These are phyloP conservation scores for Lizonia empirigonia DNA, from an alignment of 2,329 filamentous ascomycete genomes.

Conservation along the genomic window DNA sequence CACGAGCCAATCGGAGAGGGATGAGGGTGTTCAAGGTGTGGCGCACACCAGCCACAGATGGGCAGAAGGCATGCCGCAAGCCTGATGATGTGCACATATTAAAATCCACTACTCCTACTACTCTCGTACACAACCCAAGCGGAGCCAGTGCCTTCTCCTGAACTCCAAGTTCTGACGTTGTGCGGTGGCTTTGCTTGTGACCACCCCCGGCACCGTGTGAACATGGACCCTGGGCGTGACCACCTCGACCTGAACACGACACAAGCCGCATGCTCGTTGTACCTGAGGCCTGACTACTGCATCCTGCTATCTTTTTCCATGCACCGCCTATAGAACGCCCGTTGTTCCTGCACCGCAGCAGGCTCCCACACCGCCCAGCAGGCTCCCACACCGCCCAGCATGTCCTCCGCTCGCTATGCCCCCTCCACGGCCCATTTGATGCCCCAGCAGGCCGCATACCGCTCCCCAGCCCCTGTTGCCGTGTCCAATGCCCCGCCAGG, in stretches of 20 bases:
- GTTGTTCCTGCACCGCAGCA: constrained; percentile 43
- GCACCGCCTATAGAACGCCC: constrained; percentile 38
- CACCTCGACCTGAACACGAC: constrained; percentile 28
- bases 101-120: no score
- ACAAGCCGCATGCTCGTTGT: constrained; percentile 19
- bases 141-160: not conserved
- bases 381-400: constrained; percentile 42
- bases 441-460: constrained; percentile 46
- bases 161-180: constrained; percentile 29
- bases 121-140: not conserved
- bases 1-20: constrained; percentile 8
- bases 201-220: constrained; percentile 19
- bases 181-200: constrained; percentile 37
- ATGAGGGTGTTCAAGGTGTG: not conserved
- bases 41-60: constrained; percentile 2
- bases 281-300: constrained; percentile 17
- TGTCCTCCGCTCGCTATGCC: constrained; percentile 49
- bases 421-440: constrained; percentile 41
- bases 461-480: constrained; percentile 36
- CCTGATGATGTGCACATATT: not conserved
- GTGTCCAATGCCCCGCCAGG: constrained; percentile 59
- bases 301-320: constrained; percentile 29
- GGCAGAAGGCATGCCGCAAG: not conserved
- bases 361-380: constrained; percentile 41
- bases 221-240: constrained; percentile 21